phyloP scores from a whole-genome alignment of 768 basidiomycete species.

The Plicaturopsis crispa region DNA sequence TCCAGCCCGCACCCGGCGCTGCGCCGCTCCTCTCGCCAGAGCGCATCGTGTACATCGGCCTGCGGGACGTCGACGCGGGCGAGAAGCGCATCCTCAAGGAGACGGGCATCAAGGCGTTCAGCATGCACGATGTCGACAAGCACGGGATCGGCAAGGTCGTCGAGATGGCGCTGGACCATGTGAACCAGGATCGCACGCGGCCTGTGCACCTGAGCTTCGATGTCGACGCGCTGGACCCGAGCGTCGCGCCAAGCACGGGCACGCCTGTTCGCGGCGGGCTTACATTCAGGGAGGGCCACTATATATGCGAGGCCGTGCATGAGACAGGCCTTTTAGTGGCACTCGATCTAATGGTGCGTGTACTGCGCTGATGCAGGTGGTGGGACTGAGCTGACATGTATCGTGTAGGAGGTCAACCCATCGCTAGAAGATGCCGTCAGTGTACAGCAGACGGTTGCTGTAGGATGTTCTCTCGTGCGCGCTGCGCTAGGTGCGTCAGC shows the following conservation, averaged over 20 bases:
- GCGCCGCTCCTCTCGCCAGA: constrained; percentile 62
- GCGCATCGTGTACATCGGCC: constrained; percentile 91
- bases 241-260: constrained; percentile 92
- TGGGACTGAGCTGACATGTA: background rate
- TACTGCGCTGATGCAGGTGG: constrained; percentile 2
- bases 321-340: constrained; percentile 92
- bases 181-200: constrained; percentile 74
- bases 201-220: constrained; percentile 98
- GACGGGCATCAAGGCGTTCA: constrained; percentile 77
- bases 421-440: constrained; percentile 69
- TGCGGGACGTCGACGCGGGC: constrained; percentile 85
- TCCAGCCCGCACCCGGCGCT: background rate
- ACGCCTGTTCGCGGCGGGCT: constrained; percentile 93
- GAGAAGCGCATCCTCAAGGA: constrained; percentile 85
- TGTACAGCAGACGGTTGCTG: constrained; percentile 82
- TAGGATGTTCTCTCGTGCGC: constrained; percentile 82
- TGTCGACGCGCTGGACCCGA: constrained; percentile 90
- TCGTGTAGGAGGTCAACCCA: constrained; percentile 90
- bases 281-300: constrained; percentile 97
- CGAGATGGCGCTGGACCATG: constrained; percentile 92
- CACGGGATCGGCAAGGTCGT: constrained; percentile 93
- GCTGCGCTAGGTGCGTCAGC: constrained; percentile 72
- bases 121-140: constrained; percentile 88
- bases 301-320: constrained; percentile 87
- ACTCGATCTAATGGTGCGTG: constrained; percentile 84